These are phyloP conservation scores for Xylaria acuta DNA, from an alignment of 495 filamentous ascomycete genomes.

Conservation along the genomic window DNA sequence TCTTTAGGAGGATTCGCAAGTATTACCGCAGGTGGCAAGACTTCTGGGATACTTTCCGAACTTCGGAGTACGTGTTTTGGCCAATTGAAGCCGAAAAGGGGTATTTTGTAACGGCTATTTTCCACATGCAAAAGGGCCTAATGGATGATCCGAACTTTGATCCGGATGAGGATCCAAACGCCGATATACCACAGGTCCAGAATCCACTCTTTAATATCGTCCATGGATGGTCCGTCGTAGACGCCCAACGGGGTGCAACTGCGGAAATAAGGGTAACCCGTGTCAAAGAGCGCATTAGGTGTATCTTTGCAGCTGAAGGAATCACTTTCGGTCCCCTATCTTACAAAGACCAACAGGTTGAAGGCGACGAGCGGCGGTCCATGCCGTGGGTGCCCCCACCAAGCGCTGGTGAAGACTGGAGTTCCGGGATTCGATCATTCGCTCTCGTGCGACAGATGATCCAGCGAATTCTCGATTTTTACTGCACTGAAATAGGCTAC, in stretches of 20 bases:
- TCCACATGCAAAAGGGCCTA: background rate
- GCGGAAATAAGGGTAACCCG: background rate
- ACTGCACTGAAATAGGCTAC: background rate
- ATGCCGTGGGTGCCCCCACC: conserved; percentile 18
- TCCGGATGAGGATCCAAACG: background rate
- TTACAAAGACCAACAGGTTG: background rate
- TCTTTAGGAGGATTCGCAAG: background rate
- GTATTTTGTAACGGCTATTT: conserved; percentile 22
- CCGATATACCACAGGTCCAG: background rate
- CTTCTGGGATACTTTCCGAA: conserved; percentile 1
- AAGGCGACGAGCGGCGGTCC: background rate
- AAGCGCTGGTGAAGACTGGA: background rate
- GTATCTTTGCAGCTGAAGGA: background rate
- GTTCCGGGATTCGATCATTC: conserved; percentile 17
- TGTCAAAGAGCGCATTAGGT: background rate
- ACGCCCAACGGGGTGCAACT: background rate
- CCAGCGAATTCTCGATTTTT: conserved; percentile 6
- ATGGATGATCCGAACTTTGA: conserved; percentile 4
- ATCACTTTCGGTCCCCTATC: background rate
- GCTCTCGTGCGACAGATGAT: conserved; percentile 15
- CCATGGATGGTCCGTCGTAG: conserved; percentile 17
- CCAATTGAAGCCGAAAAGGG: conserved; percentile 5
- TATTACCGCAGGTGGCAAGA: background rate
- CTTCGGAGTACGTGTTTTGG: conserved; percentile 20
- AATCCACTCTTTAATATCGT: background rate